Evolutionary conservation across 2,329 filamentous ascomycete genomes (phyloP), one percentile per base, ranked within the genome.

Genomic region (Passalora sequoiae): DNA sequence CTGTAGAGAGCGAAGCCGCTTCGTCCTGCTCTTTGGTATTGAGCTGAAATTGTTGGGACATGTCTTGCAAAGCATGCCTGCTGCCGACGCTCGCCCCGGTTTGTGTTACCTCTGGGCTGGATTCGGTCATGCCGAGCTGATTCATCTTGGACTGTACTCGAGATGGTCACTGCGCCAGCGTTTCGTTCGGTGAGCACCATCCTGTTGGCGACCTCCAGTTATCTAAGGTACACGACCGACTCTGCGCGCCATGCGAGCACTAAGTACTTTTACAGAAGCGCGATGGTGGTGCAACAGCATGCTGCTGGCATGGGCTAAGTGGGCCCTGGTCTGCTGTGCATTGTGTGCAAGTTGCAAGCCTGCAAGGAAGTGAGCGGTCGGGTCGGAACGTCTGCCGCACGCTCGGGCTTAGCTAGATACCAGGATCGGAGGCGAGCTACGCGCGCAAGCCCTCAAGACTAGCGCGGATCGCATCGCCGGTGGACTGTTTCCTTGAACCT

Each of bases 381-480:
- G 42, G 17, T 24, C 33, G 42, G 42, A 28, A 20, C 33, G 21
- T 22, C 28, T 39, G 29, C 42, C 35, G 28, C 21, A n/a, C 9
- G 20, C 24, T 28, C 19, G 35, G 30, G 30, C 12, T 35, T 37
- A 27, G n/a, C n/a, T n/a, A n/a, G n/a, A n/a, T n/a, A n/a, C n/a
- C n/a, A n/a, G n/a, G n/a, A n/a, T n/a, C n/a, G 4, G 13, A 28
- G 33, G 35, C 27, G 28, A 38, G 41, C 32, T 38, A 44, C 33
- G 42, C 42, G 42, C 42, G 28, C 37, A 24, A 43, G 42, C 36
- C 31, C 36, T n/a, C 15, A 20, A 38, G 36, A 19, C 25, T 22
- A 27, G 31, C 25, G 42, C 42, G 42, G 36, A 44, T 32, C 33
- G 33, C 35, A 31, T 44, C 40, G 30, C 22, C 41, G 21, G 32